phyloP scores from a whole-genome alignment of 768 basidiomycete genomes.

The Naganishia vaughanmartiniae region DNA sequence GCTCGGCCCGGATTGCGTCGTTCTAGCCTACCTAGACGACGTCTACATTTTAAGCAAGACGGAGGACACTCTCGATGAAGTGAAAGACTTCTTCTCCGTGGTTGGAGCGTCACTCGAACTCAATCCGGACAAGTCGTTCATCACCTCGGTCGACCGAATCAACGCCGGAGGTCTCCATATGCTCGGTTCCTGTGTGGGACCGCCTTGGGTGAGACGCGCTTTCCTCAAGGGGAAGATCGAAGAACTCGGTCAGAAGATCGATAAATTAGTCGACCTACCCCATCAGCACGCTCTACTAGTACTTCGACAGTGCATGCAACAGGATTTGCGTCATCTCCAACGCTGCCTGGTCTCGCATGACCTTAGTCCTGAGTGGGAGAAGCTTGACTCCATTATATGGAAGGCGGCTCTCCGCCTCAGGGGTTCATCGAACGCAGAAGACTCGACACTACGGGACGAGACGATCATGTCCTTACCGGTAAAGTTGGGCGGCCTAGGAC shows the following conservation, averaged over 20 bases:
- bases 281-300: too few species aligned
- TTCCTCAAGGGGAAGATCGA: too few species aligned
- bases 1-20: constrained; percentile 26
- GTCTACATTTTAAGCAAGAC: constrained; percentile 23
- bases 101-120: constrained; percentile 10
- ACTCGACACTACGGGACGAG: too few species aligned
- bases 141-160: constrained; percentile 17
- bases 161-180: neutral
- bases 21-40: constrained; percentile 37
- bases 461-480: constrained; percentile 9
- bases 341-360: neutral
- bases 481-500: constrained; percentile 2
- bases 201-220: too few species aligned
- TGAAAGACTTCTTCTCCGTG: constrained; percentile 13
- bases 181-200: constrained; percentile 3
- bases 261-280: too few species aligned
- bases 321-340: too few species aligned
- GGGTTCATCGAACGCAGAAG: neutral
- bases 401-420: neutral
- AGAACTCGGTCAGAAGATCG: too few species aligned
- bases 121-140: constrained; percentile 27
- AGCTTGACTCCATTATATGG: neutral
- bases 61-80: neutral
- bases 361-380: neutral
- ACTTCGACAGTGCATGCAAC: too few species aligned